Evolutionary conservation across 495 filamentous ascomycete genomes (phyloP).

Genomic region (Penicillium angulare): DNA sequence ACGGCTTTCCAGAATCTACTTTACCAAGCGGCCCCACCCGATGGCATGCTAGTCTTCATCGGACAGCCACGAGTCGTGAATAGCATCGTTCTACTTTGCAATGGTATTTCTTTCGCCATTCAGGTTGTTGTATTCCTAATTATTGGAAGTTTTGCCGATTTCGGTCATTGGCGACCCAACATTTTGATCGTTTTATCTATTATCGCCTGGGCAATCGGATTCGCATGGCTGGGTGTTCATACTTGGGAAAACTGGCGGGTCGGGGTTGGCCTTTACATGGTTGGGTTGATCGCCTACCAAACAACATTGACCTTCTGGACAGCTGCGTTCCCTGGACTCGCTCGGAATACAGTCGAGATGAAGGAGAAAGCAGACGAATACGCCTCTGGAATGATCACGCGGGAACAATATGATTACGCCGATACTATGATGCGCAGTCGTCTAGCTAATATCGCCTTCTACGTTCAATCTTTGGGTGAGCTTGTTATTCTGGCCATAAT

Average conservation of each 20-base stretch:
- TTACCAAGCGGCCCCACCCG: conserved; percentile 53
- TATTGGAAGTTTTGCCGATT: conserved; percentile 58
- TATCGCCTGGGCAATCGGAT: conserved; percentile 58
- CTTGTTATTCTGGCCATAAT: conserved; percentile 60
- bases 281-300: conserved; percentile 64
- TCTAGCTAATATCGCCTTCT: conserved; percentile 60
- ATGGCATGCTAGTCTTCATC: conserved; percentile 48
- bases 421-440: conserved; percentile 62
- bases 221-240: conserved; percentile 64
- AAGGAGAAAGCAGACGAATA: conserved; percentile 54
- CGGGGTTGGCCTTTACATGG: conserved; percentile 58
- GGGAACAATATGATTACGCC: conserved; percentile 58
- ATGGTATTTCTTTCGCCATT: conserved; percentile 64
- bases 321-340: conserved; percentile 61
- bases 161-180: conserved; percentile 60
- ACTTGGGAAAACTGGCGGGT: conserved; percentile 53
- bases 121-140: conserved; percentile 59
- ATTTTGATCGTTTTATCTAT: conserved; percentile 59
- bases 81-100: conserved; percentile 59
- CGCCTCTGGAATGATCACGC: conserved; percentile 48
- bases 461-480: conserved; percentile 59
- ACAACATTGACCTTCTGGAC: conserved; percentile 68
- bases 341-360: conserved; percentile 55
- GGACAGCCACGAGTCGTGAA: conserved; percentile 54
- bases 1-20: conserved; percentile 65